phyloP scores from a whole-genome alignment of 306 rosid genomes.

The Malus sieversii region DNA sequence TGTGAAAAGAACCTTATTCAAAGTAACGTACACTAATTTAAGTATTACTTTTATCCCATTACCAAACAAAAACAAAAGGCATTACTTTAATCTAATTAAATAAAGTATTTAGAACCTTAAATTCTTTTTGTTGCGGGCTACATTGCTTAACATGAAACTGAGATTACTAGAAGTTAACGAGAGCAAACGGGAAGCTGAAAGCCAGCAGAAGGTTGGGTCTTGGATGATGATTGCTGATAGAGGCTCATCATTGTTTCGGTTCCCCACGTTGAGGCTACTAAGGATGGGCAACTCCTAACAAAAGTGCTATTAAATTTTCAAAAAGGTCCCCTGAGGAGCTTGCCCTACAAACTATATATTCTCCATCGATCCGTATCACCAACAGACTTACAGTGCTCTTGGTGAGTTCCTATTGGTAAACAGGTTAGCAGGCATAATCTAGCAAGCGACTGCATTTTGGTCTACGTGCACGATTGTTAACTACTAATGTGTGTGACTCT shows the following conservation, averaged over 20 bases:
- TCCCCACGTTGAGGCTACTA: conserved; percentile 51
- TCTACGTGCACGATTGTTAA: too few relatives aligned
- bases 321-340: not conserved
- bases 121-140: conserved; percentile 15
- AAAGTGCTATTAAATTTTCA: conserved; percentile 1
- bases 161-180: not conserved
- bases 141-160: conserved; percentile 9
- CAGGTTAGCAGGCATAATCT: not conserved
- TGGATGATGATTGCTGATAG: conserved; percentile 37
- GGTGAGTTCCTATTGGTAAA: conserved; percentile 2
- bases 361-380: not conserved
- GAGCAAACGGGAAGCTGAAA: conserved; percentile 12
- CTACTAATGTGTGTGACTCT: too few relatives aligned
- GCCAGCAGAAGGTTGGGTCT: conserved; percentile 29
- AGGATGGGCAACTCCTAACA: conserved; percentile 26
- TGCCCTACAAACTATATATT: not conserved
- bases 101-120: not conserved
- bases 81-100: not conserved
- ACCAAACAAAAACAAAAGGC: too few relatives aligned
- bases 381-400: not conserved
- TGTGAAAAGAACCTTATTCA: conserved; percentile 3
- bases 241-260: conserved; percentile 61
- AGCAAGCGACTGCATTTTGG: too few relatives aligned
- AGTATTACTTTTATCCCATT: not conserved
- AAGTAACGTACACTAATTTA: not conserved